These are phyloP conservation scores for Diplocarpon rosae DNA, from an alignment of 2,329 filamentous ascomycete genomes.

Conservation along the genomic window DNA sequence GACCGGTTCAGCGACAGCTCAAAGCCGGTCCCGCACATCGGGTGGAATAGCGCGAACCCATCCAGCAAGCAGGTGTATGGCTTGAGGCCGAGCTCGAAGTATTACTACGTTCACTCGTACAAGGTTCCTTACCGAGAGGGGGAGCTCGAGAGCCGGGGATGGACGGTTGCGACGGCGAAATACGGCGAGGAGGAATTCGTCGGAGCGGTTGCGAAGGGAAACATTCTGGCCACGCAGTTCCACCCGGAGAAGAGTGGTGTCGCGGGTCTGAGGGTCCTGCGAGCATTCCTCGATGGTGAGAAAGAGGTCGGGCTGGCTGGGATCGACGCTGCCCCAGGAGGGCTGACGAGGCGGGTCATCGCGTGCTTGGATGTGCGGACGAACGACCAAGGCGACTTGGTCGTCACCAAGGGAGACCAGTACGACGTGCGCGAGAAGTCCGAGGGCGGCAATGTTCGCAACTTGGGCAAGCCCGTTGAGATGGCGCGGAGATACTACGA, in stretches of 20 bases:
- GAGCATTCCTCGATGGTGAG: slow-evolving; percentile 72
- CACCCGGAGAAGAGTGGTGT: slow-evolving; percentile 95
- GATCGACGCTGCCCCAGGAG: slow-evolving; percentile 37
- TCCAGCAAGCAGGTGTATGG: slow-evolving; percentile 58
- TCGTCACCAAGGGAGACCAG: slow-evolving; percentile 97
- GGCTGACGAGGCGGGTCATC: slow-evolving; percentile 85
- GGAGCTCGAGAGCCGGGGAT: slow-evolving; percentile 69
- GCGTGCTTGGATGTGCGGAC: slow-evolving; percentile 91
- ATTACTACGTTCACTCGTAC: slow-evolving; percentile 98
- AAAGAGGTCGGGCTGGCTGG: slow-evolving; percentile 31
- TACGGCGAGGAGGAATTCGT: slow-evolving; percentile 88
- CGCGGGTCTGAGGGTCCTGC: slow-evolving; percentile 73
- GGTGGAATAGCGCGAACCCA: slow-evolving; percentile 86
- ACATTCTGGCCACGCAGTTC: slow-evolving; percentile 88
- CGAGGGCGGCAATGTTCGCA: slow-evolving; percentile 59
- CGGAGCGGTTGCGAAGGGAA: slow-evolving; percentile 75
- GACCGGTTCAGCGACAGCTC: slow-evolving; percentile 63
- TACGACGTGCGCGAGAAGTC: slow-evolving; percentile 94
- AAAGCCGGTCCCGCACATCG: slow-evolving; percentile 97
- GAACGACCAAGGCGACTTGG: slow-evolving; percentile 88
- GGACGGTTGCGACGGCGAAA: slow-evolving; percentile 80
- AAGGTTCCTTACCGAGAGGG: slow-evolving; percentile 66
- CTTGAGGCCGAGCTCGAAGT: slow-evolving; percentile 72
- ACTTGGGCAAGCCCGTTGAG: slow-evolving; percentile 92
- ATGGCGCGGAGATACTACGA: slow-evolving; percentile 92